Evolutionary conservation across 805 yeast species (phyloP).

Genomic region (Naumovozyma castellii): DNA sequence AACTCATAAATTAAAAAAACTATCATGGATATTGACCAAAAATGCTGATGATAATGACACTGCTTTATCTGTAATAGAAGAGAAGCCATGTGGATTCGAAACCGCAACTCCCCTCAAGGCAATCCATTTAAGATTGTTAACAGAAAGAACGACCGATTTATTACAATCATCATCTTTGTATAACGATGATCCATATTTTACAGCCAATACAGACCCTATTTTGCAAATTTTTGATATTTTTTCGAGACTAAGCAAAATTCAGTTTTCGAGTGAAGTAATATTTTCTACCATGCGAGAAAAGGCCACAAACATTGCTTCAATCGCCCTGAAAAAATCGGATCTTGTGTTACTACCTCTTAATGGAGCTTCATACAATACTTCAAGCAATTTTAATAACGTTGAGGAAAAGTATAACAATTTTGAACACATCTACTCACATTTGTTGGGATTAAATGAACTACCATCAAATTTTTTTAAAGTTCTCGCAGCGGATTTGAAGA

Average conservation of each 20-base stretch:
- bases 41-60: slow-evolving; percentile 17
- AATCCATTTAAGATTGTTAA: slow-evolving; percentile 44
- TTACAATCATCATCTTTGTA: slow-evolving; percentile 49
- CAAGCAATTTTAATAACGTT: slow-evolving; percentile 9
- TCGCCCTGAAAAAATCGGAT: slow-evolving; percentile 10
- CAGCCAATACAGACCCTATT: slow-evolving; percentile 23
- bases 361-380: slow-evolving; percentile 19
- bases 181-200: slow-evolving; percentile 20
- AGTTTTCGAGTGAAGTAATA: slow-evolving; percentile 63
- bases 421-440: slow-evolving; percentile 21
- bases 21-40: slow-evolving; percentile 10
- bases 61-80: slow-evolving; percentile 14
- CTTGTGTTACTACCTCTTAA: slow-evolving; percentile 20
- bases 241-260: slow-evolving; percentile 29
- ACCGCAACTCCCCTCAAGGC: slow-evolving; percentile 15
- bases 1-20: slow-evolving; percentile 11
- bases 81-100: slow-evolving; percentile 19
- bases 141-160: slow-evolving; percentile 61
- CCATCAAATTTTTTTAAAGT: slow-evolving; percentile 19
- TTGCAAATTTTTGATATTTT: slow-evolving; percentile 31
- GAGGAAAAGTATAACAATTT: slow-evolving; percentile 19
- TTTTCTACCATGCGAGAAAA: slow-evolving; percentile 26
- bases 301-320: slow-evolving; percentile 16
- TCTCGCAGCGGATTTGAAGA: slow-evolving; percentile 12
- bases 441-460: slow-evolving; percentile 25